Conservation (phyloP, 805 yeast genomes). For the Starmerella stigmatis region DNA sequence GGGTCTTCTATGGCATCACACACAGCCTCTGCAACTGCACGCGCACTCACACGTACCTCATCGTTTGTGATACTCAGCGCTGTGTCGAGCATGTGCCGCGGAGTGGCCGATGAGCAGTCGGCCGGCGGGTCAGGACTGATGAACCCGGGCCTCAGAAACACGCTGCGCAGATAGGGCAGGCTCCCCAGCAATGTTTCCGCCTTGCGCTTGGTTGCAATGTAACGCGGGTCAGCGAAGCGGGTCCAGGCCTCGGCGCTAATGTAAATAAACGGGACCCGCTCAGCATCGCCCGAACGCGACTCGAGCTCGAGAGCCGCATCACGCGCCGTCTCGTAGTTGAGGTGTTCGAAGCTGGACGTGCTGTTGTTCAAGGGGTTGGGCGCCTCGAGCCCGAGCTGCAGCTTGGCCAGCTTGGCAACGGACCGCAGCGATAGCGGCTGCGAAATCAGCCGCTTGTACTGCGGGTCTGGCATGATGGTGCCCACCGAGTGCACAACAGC, state of each 20-base stretch:
- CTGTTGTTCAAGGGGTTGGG: slow-evolving; percentile 19
- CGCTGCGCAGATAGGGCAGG: slow-evolving; percentile 43
- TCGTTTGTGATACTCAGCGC: slow-evolving; percentile 39
- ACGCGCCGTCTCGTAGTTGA: slow-evolving; percentile 11
- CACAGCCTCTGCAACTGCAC: slow-evolving; percentile 52
- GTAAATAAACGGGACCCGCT: slow-evolving; percentile 47
- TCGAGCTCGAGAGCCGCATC: slow-evolving; percentile 6
- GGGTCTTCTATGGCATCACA: slow-evolving; percentile 45
- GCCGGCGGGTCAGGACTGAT: slow-evolving; percentile 30
- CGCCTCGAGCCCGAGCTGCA: slow-evolving; percentile 28
- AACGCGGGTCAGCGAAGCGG: slow-evolving; percentile 50
- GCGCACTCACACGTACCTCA: slow-evolving; percentile 39
- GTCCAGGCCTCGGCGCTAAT: slow-evolving; percentile 69
- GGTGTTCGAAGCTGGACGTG: slow-evolving; percentile 3
- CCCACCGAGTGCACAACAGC: slow-evolving; percentile 83
- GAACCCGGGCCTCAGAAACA: slow-evolving; percentile 70
- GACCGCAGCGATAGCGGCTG: slow-evolving; percentile 13
- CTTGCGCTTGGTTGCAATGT: slow-evolving; percentile 62
- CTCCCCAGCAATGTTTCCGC: slow-evolving; percentile 49
- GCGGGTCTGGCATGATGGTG: slow-evolving; percentile 52
- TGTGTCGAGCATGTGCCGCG: slow-evolving; percentile 36
- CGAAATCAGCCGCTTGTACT: slow-evolving; percentile 46
- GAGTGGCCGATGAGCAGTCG: slow-evolving; percentile 16
- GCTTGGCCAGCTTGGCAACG: slow-evolving; percentile 11
- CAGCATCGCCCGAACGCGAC: too few relatives aligned